Evolutionary conservation across 495 filamentous ascomycete genomes (phyloP), one percentile per base, ranked within the genome.

Genomic region (Penicillium bovifimosum): DNA sequence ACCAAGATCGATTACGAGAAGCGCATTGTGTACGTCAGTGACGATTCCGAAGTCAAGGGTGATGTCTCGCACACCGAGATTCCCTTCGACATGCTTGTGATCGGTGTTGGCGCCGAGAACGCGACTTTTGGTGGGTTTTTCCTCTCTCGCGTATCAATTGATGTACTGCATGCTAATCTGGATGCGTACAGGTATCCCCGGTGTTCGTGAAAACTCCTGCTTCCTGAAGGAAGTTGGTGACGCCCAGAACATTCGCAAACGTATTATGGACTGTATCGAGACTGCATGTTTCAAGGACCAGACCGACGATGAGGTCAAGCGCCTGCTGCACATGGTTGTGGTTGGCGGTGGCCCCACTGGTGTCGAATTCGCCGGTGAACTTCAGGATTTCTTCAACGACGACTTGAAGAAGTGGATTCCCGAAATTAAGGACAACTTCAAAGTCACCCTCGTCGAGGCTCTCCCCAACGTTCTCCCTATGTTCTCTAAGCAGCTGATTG

Each of bases 251-350:
- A 97, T 99, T 64, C 90, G 93, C 62, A 96, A 90, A 76, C 88
- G 88, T 70, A 95, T 99, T 76, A 97, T 99, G 93, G 95, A 99
- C 77, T 97, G 95, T 66, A 88, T 95, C 55, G 93, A 99, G 76
- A 96, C 91, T 10, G 92, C 93, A 36, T 90, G 87, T 65, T 97
- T 99, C 86, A 97, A 96, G 82, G 91, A 91, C 61, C 95, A 97
- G 74, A 78, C 80, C n/a, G 76, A 77, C 7, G 88, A 95, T 56
- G 93, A 99, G 73, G 75, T 91, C 60, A 85, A 95, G 71, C 91
- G 93, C 53, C 84, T 99, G 50, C 77, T 99, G 65, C 95, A 97
- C 78, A 97, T 96, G 92, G 93, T 97, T 53, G 95, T 99, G 20
- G 93, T 99, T 46, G 93, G 93, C 63, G 93, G 93, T 74, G 93